phyloP scores from a whole-genome alignment of 164 flowering plant genomes.

The Tetracentron sinense region DNA sequence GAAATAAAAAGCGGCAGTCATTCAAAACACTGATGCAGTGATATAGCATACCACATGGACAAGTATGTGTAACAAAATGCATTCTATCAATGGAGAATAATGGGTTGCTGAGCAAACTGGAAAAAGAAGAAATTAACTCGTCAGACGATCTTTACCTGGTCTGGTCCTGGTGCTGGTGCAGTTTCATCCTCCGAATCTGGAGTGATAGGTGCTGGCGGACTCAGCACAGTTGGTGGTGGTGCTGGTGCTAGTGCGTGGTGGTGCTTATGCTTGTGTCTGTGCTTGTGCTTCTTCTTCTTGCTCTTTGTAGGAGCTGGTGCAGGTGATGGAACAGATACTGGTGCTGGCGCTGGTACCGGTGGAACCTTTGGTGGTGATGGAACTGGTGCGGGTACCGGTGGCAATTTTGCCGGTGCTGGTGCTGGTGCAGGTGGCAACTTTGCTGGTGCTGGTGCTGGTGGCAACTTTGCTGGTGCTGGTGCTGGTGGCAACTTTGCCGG shows the following conservation, averaged over 20 bases:
- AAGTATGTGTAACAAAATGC: background rate
- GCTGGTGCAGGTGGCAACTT: constrained; percentile 16
- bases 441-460: constrained; percentile 24
- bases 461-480: constrained; percentile 16
- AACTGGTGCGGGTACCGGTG: constrained; percentile 11
- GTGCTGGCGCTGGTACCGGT: constrained; percentile 35
- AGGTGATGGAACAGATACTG: constrained; percentile 30
- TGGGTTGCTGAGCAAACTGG: background rate
- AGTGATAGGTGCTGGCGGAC: constrained; percentile 61
- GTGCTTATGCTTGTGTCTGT: constrained; percentile 37
- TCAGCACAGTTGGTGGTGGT: constrained; percentile 39
- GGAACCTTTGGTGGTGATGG: background rate
- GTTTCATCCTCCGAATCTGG: constrained; percentile 27
- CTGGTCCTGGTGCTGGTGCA: constrained; percentile 56
- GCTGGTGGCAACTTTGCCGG: constrained; percentile 19
- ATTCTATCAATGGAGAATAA: background rate
- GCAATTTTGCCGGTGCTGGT: constrained; percentile 16
- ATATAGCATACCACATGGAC: background rate
- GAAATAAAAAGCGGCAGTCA: background rate
- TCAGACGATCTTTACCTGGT: constrained; percentile 28
- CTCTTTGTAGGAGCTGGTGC: constrained; percentile 41
- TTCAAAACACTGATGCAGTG: background rate
- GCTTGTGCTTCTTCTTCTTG: constrained; percentile 27
- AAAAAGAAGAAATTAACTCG: background rate
- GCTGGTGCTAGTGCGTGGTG: constrained; percentile 59